phyloP scores from a whole-genome alignment of 352 stramenopile genomes.

The Phytopythium mirpurense region DNA sequence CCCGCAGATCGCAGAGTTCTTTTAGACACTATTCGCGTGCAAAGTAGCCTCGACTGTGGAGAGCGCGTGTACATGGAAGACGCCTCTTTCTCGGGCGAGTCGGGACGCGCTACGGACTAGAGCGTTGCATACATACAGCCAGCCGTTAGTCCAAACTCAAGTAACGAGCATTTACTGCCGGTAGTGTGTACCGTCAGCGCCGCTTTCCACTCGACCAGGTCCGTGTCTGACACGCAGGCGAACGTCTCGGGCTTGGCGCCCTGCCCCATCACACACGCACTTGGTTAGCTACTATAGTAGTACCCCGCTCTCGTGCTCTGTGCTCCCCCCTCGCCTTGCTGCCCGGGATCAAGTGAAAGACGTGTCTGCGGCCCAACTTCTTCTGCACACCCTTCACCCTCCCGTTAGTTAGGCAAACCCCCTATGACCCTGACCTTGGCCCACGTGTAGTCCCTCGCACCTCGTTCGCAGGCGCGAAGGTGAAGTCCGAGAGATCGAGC shows the following conservation, averaged over 20 bases:
- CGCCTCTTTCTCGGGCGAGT: not conserved
- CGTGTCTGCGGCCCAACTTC: conserved; percentile 55
- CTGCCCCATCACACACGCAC: conserved; percentile 12
- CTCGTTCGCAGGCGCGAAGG: conserved; percentile 37
- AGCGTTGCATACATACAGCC: too few relatives aligned
- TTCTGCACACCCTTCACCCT: conserved; percentile 19
- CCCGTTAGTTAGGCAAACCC: not conserved
- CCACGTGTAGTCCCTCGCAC: too few relatives aligned
- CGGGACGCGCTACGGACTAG: not conserved
- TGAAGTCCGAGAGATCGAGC: conserved; percentile 43
- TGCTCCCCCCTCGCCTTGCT: too few relatives aligned
- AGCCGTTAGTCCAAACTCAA: too few relatives aligned
- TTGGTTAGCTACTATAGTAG: too few relatives aligned
- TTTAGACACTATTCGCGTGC: not conserved
- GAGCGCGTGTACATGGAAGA: not conserved
- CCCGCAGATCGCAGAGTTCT: not conserved
- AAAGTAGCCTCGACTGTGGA: not conserved
- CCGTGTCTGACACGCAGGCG: conserved; percentile 48
- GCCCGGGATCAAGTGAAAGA: conserved; percentile 49
- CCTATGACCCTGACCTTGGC: too few relatives aligned
- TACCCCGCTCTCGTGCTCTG: too few relatives aligned
- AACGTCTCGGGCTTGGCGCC: conserved; percentile 47
- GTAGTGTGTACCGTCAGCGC: conserved; percentile 58
- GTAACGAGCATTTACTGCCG: too few relatives aligned
- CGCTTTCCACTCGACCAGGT: conserved; percentile 53